Evolutionary conservation across 2,329 filamentous ascomycete genomes (phyloP).

Genomic region (Neodidymelliopsis sp.): DNA sequence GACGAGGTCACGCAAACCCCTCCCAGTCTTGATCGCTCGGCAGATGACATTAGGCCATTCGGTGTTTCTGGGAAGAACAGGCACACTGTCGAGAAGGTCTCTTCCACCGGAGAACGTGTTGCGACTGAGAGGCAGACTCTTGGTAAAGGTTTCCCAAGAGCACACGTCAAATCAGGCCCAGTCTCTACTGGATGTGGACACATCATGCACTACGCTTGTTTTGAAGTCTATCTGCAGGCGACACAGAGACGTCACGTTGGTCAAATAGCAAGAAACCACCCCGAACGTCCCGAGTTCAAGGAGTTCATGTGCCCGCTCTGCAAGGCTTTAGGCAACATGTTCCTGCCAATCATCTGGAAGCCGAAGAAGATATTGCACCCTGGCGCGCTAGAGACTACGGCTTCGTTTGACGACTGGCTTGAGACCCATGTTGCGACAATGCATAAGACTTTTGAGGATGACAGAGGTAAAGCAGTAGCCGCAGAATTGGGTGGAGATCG

Average conservation of each 20-base stretch:
- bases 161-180: conserved; percentile 72
- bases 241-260: conserved; percentile 84
- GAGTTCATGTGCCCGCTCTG: conserved; percentile 97
- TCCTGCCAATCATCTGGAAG: conserved; percentile 95
- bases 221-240: conserved; percentile 87
- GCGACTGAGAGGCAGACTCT: conserved; percentile 80
- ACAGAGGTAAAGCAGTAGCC: conserved; percentile 30
- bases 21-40: conserved; percentile 81
- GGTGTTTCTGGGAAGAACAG: conserved; percentile 90
- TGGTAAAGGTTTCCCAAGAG: conserved; percentile 84
- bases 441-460: conserved; percentile 54
- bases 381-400: conserved; percentile 68
- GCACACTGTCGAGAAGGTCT: conserved; percentile 76
- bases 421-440: conserved; percentile 62
- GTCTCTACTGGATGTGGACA: conserved; percentile 93
- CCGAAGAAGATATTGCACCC: conserved; percentile 85
- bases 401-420: conserved; percentile 74
- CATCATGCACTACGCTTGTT: conserved; percentile 98
- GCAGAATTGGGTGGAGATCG: conserved; percentile 50
- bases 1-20: conserved; percentile 83
- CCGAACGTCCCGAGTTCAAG: conserved; percentile 77
- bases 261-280: conserved; percentile 94
- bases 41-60: conserved; percentile 84
- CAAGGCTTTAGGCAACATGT: conserved; percentile 94
- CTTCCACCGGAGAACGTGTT: conserved; percentile 74